Conservation (phyloP, 176 grass and related monocot species). For the Musa beccarii region DNA sequence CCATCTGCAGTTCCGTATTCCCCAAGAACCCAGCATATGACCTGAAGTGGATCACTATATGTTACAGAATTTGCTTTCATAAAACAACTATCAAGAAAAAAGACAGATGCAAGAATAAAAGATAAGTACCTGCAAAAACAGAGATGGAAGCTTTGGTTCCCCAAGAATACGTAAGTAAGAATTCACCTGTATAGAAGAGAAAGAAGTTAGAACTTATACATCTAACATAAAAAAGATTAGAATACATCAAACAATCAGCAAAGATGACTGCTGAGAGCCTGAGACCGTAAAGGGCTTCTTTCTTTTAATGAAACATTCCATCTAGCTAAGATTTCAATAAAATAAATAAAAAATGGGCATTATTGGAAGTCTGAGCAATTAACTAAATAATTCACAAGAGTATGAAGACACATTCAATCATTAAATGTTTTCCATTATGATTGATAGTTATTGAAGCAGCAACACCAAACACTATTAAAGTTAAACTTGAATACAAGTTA, state of each 20-base stretch:
- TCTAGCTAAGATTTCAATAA: not conserved
- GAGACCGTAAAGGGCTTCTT: not conserved
- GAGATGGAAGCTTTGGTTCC: slow-evolving; percentile 97
- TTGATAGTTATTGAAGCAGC: too few relatives aligned
- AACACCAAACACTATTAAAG: too few relatives aligned
- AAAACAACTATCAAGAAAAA: slow-evolving; percentile 1
- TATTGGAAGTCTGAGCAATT: not conserved
- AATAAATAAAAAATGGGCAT: not conserved
- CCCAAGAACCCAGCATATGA: slow-evolving; percentile 99
- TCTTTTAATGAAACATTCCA: not conserved
- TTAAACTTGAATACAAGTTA: too few relatives aligned
- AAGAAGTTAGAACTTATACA: not conserved
- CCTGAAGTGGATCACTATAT: slow-evolving; percentile 37
- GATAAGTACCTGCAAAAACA: slow-evolving; percentile 76
- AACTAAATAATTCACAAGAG: not conserved
- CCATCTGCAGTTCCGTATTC: slow-evolving; percentile 92
- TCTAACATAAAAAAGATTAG: not conserved
- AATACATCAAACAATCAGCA: slow-evolving; percentile 8
- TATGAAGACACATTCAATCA: not conserved
- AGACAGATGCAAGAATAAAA: slow-evolving; percentile 24
- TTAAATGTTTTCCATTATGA: too few relatives aligned
- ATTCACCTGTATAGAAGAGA: slow-evolving; percentile 60
- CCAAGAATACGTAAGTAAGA: slow-evolving; percentile 89
- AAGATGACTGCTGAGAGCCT: slow-evolving; percentile 2
- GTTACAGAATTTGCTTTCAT: not conserved